Evolutionary conservation across 202 grass and related monocot genomes (phyloP).

Genomic region (Schoenoplectus triqueter): DNA sequence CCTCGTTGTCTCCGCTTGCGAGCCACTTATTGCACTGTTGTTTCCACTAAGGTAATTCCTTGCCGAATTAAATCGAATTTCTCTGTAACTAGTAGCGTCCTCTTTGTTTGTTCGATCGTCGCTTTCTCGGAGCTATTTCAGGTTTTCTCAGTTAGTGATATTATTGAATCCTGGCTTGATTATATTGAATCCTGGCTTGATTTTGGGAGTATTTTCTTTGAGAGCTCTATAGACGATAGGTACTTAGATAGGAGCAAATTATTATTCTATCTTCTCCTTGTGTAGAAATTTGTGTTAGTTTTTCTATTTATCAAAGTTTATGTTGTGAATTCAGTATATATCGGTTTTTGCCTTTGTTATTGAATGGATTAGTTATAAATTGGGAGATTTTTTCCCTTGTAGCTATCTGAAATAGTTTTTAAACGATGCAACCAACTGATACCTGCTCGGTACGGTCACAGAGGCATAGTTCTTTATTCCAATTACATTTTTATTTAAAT

Average conservation of each 20-base stretch:
- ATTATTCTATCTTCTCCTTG: neutral
- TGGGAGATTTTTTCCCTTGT: neutral
- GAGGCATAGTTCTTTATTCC: too few species aligned
- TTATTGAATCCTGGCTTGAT: too few species aligned
- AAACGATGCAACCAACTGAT: neutral
- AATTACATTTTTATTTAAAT: neutral
- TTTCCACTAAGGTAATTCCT: constrained; percentile 8
- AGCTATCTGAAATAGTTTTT: neutral
- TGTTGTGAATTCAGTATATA: neutral
- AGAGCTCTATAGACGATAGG: too few species aligned
- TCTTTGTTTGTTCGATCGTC: neutral
- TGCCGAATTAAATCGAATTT: neutral
- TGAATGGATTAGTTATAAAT: neutral
- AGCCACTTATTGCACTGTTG: neutral
- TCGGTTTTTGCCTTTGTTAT: neutral
- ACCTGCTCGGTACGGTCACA: neutral
- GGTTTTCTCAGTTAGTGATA: neutral
- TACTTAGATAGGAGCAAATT: too few species aligned
- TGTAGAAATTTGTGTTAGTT: neutral
- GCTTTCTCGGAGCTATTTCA: neutral
- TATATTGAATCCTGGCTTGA: too few species aligned
- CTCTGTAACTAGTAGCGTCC: neutral
- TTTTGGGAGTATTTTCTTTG: too few species aligned
- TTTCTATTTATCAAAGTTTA: neutral
- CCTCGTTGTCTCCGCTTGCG: neutral